These are phyloP conservation scores for Arabidopsis arenosa DNA, from an alignment of 345 rosid species.

Conservation along the genomic window DNA sequence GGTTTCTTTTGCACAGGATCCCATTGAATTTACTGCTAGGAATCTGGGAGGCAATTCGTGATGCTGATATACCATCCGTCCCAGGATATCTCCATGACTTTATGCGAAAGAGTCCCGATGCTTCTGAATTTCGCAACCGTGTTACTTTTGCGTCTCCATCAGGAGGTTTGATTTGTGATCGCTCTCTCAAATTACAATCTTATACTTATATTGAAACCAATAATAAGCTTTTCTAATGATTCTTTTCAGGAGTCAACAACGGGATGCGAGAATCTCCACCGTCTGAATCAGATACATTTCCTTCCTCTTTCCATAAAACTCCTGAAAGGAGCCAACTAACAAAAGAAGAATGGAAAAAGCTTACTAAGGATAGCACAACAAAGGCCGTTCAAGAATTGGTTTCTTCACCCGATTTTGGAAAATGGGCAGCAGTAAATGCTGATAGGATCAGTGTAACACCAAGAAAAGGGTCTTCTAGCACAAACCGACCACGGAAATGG, in stretches of 20 bases:
- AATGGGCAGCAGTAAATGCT: slow-evolving; percentile 78
- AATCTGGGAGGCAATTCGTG: slow-evolving; percentile 44
- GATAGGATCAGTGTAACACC: slow-evolving; percentile 79
- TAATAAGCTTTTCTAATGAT: slow-evolving; percentile 1
- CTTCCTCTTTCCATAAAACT: slow-evolving; percentile 70
- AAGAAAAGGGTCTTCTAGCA: slow-evolving; percentile 41
- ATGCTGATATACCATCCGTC: slow-evolving; percentile 54
- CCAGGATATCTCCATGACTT: slow-evolving; percentile 51
- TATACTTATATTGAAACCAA: slow-evolving; percentile 21
- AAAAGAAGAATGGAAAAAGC: slow-evolving; percentile 61
- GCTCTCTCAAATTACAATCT: slow-evolving; percentile 21
- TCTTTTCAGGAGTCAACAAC: slow-evolving; percentile 51
- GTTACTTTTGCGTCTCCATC: slow-evolving; percentile 35
- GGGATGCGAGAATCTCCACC: slow-evolving; percentile 41
- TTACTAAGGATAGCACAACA: slow-evolving; percentile 63
- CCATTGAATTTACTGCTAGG: slow-evolving; percentile 46
- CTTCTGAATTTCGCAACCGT: slow-evolving; percentile 30
- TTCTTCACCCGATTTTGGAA: slow-evolving; percentile 78
- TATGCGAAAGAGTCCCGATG: slow-evolving; percentile 45
- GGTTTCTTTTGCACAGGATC: slow-evolving; percentile 58
- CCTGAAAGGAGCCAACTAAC: slow-evolving; percentile 72
- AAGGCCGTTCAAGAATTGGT: slow-evolving; percentile 76
- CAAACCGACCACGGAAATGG: slow-evolving; percentile 53
- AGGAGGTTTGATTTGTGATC: slow-evolving; percentile 34
- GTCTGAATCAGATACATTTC: slow-evolving; percentile 56